Conservation (phyloP, 345 rosid species). For the Arabidopsis suecica region DNA sequence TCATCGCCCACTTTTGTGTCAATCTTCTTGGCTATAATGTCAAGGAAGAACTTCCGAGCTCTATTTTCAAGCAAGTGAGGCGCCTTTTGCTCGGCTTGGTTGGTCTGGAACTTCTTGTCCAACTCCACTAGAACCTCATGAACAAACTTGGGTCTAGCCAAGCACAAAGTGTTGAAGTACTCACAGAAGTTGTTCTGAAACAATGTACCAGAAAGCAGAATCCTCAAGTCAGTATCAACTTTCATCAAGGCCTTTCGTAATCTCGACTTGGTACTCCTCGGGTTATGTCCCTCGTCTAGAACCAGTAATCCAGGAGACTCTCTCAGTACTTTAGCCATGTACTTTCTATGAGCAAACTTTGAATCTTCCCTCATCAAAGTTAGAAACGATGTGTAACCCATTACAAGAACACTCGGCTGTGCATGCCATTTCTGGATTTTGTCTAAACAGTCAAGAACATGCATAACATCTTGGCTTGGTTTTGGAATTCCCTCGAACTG, state of each 20-base stretch:
- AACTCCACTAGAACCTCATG: constrained; percentile 67
- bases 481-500: constrained; percentile 57
- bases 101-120: constrained; percentile 65
- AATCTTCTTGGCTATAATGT: constrained; percentile 77
- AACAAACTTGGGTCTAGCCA: constrained; percentile 86
- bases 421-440: constrained; percentile 94
- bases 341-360: constrained; percentile 72
- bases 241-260: constrained; percentile 90
- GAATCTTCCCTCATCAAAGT: constrained; percentile 90
- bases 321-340: constrained; percentile 85
- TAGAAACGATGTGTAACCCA: constrained; percentile 92
- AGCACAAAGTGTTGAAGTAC: constrained; percentile 87
- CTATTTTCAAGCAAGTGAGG: constrained; percentile 72
- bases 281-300: constrained; percentile 94
- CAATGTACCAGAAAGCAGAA: constrained; percentile 86
- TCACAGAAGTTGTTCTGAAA: constrained; percentile 98
- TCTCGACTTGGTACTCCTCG: constrained; percentile 92
- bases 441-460: constrained; percentile 84
- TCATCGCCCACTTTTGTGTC: constrained; percentile 68
- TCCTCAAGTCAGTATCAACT: constrained; percentile 74
- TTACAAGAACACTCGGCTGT: constrained; percentile 90
- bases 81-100: constrained; percentile 56
- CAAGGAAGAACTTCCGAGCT: constrained; percentile 84
- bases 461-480: constrained; percentile 85
- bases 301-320: constrained; percentile 88